A percentile compares a stretch with the other conserved stretches of the same genome.
Conservation (phyloP, 805 yeast genomes). For the Zygosaccharomyces bailii region DNA sequence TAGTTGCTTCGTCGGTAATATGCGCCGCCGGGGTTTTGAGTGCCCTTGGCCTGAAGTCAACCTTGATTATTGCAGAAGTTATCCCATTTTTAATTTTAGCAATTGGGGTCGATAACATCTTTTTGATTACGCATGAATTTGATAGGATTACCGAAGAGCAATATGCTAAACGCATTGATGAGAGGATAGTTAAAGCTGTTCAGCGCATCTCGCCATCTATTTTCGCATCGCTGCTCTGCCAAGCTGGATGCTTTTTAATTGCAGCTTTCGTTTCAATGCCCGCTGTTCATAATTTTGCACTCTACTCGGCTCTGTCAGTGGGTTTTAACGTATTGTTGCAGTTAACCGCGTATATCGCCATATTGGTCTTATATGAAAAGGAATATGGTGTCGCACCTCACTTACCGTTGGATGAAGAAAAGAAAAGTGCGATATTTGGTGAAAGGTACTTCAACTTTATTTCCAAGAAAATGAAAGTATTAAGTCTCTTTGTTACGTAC, state of each 20-base stretch:
- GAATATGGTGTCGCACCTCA: constrained; percentile 7
- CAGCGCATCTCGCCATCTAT: constrained; percentile 86
- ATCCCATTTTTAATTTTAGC: constrained; percentile 92
- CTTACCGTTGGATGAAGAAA: constrained; percentile 1
- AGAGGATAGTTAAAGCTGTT: constrained; percentile 60
- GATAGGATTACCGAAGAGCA: constrained; percentile 48
- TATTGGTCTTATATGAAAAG: constrained; percentile 45
- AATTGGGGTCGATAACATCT: constrained; percentile 93
- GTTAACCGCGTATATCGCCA: constrained; percentile 73
- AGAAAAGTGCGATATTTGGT: constrained; percentile 8
- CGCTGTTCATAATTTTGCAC: constrained; percentile 90
- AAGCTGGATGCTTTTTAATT: constrained; percentile 71
- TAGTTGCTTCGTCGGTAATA: constrained; percentile 75
- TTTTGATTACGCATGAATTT: constrained; percentile 77
- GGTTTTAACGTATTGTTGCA: constrained; percentile 73
- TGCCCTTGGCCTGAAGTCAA: constrained; percentile 72
- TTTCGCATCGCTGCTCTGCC: constrained; percentile 69
- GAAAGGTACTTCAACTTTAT: constrained; percentile 43
- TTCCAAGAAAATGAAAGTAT: constrained; percentile 47
- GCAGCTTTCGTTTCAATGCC: constrained; percentile 90
- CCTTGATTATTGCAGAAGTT: constrained; percentile 92
- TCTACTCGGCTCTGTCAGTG: constrained; percentile 85
- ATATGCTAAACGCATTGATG: constrained; percentile 49
- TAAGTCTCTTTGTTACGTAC: constrained; percentile 57
- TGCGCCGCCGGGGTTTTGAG: constrained; percentile 83